Evolutionary conservation across 345 rosid genomes (phyloP).

Genomic region (Acer yangbiense): DNA sequence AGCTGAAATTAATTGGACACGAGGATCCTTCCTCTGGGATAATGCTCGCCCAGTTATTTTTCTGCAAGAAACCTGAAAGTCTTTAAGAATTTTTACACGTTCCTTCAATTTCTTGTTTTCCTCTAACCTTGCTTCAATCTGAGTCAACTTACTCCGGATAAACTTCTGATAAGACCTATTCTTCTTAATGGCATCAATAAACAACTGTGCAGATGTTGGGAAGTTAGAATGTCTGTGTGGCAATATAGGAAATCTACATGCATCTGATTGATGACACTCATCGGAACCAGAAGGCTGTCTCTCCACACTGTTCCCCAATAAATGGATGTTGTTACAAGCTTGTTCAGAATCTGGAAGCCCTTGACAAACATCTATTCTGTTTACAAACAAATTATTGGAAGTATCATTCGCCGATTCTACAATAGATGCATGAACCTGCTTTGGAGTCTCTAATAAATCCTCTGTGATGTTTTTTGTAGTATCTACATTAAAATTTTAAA

Average conservation of each 20-base stretch:
- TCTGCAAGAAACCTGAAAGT: constrained; percentile 76
- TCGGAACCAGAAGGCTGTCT: constrained; percentile 26
- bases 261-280: constrained; percentile 35
- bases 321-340: constrained; percentile 19
- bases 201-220: constrained; percentile 67
- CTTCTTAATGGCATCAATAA: constrained; percentile 76
- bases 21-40: constrained; percentile 74
- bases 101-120: constrained; percentile 76
- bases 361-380: constrained; percentile 42
- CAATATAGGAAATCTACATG: constrained; percentile 31
- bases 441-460: constrained; percentile 34
- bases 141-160: constrained; percentile 58
- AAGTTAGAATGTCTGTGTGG: constrained; percentile 45
- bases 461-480: constrained; percentile 21
- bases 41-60: constrained; percentile 61
- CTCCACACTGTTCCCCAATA: constrained; percentile 34
- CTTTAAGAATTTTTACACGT: constrained; percentile 67
- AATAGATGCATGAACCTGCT: constrained; percentile 32
- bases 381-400: constrained; percentile 35
- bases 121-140: constrained; percentile 79
- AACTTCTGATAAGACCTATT: constrained; percentile 84
- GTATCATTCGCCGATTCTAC: constrained; percentile 28
- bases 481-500: constrained; percentile 36
- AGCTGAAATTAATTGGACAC: constrained; percentile 65
- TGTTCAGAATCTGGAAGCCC: constrained; percentile 42